Conservation (phyloP, 192 early-diverging fungal genomes). For the Coemansia sp. region DNA sequence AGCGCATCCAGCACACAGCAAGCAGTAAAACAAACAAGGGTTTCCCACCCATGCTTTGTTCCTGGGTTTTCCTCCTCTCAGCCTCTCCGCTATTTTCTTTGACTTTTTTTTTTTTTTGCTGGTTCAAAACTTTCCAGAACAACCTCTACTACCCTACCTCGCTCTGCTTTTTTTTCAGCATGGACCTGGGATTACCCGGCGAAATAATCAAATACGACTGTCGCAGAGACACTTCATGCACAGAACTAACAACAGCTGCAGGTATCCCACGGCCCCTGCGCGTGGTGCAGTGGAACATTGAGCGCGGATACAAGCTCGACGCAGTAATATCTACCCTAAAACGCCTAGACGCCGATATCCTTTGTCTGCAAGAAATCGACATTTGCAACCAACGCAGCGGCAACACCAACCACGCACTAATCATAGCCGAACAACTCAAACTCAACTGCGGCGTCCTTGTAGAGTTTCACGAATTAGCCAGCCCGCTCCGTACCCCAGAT, state of each 20-base stretch:
- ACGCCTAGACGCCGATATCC: constrained; percentile 67
- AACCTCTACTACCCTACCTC: neutral
- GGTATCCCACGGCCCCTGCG: constrained; percentile 54
- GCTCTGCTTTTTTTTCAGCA: neutral
- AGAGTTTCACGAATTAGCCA: constrained; percentile 74
- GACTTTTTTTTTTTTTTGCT: neutral
- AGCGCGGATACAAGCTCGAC: constrained; percentile 72
- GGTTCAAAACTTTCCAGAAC: neutral
- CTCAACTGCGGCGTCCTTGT: constrained; percentile 68
- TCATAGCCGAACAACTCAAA: constrained; percentile 59
- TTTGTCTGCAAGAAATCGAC: constrained; percentile 76
- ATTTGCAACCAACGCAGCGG: constrained; percentile 72
- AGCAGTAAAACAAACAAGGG: neutral
- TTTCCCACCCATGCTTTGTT: neutral
- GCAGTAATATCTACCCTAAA: constrained; percentile 58
- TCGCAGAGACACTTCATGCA: constrained; percentile 5
- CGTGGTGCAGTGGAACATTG: constrained; percentile 80
- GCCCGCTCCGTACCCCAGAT: constrained; percentile 53
- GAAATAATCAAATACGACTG: constrained; percentile 39
- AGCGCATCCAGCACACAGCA: constrained; percentile 12
- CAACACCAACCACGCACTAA: constrained; percentile 59
- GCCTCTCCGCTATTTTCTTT: neutral
- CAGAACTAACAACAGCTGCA: neutral
- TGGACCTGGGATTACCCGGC: constrained; percentile 48
- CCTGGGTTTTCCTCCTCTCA: neutral